Base-by-base conservation (phyloP, 192 early-diverging fungal species). In the Coemansia sp. region DNA sequence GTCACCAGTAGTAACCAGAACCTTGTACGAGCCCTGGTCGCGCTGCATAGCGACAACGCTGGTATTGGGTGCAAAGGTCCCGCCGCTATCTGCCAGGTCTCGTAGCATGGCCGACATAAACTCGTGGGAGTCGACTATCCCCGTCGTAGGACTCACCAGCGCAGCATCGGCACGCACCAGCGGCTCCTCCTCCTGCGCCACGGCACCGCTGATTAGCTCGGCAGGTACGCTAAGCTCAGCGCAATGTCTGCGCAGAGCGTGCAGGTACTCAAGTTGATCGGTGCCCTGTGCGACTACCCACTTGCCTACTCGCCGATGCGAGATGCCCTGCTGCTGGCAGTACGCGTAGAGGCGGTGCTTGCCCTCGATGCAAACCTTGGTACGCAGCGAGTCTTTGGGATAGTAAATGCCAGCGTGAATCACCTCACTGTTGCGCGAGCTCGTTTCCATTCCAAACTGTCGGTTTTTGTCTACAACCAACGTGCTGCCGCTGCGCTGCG, bases 391-490 rank as follows among this genome's bases (percentile, higher is more conserved):
- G 64, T 88, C 74, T 14, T 66, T 63, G 1, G 93, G 92, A 48
- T 94, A 96, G 78, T 94, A 93, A 12, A 96, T 77, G 0, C 94
- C 94, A 7, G 90, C 92, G 53, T 96, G 94, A 67, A 96, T 96
- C 14, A 96, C 91, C 70, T 94, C 91, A 64, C 90, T 93, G 84
- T 94, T 96, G 14, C 94, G 74, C 29, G 93, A 91, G 69, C 91
- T 91, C 4, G 92, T 94, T 70, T 93, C 92, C 72, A 86, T 84
- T 6, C 92, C 92, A 27, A 87, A 58, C 8, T 67, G 64, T 10
- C 67, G 59, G 67, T 93, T 87, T 62, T 90, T 89, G 34, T 94
- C 93, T 2, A 94, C 76, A 0, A 93, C 69, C 21, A 94, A 57
- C 19, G 86, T 86, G 9, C 85, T 85, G 17, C 59, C 55, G 0